These are phyloP conservation scores for Tephrocybe sp. DNA, from an alignment of 768 basidiomycete genomes.

Conservation along the genomic window DNA sequence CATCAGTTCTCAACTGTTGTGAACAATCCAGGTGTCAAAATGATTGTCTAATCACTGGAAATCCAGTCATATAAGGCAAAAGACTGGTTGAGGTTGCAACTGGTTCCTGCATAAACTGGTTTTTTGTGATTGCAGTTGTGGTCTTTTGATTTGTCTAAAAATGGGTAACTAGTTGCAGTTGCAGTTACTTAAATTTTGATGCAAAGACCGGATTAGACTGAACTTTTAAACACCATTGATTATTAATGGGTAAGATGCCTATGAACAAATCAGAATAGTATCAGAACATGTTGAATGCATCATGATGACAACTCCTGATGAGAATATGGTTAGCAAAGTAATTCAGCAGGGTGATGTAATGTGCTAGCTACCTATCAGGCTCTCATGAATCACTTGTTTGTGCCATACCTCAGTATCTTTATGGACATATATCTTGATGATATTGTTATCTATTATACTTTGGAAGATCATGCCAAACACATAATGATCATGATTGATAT, in stretches of 20 bases:
- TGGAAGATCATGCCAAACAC: background rate
- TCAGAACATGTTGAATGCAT: conserved; percentile 20
- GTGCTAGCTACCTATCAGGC: conserved; percentile 32
- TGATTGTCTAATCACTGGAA: no score
- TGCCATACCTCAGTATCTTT: conserved; percentile 23
- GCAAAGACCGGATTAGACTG: no score
- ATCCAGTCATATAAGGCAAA: no score
- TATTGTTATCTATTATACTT: background rate
- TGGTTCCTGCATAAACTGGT: no score
- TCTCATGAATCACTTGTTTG: conserved; percentile 32
- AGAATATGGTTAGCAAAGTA: conserved; percentile 26
- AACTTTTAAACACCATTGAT: no score
- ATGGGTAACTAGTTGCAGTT: no score
- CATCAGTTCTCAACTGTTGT: no score
- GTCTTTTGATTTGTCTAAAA: no score
- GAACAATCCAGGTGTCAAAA: no score
- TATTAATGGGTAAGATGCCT: conserved; percentile 33
- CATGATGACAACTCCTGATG: conserved; percentile 23
- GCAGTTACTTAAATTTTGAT: no score
- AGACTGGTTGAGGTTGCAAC: no score
- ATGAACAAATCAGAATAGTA: conserved; percentile 31
- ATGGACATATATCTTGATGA: background rate
- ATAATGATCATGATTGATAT: background rate
- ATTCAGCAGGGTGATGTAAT: conserved; percentile 21
- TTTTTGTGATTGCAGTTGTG: no score